A percentile compares a stretch with the other conserved stretches of the same genome.
Evolutionary conservation across 139 green algal species (phyloP).

Genomic region (Mychonastes homosphaera): DNA sequence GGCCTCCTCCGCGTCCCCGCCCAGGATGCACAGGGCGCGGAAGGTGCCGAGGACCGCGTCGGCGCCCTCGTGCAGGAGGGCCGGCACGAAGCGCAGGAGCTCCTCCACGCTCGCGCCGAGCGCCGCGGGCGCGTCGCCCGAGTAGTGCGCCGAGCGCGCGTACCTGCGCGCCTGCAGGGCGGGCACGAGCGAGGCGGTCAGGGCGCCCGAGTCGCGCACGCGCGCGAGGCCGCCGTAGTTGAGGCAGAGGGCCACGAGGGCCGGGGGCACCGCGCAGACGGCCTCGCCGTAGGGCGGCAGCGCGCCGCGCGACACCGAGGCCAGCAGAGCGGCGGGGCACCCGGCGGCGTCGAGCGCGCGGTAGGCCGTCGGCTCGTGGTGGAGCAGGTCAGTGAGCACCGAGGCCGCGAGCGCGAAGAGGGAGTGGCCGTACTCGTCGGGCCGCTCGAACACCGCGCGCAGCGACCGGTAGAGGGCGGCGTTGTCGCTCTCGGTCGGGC

Average conservation of each 20-base stretch:
- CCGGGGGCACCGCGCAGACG: constrained; percentile 60
- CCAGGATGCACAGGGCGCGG: constrained; percentile 52
- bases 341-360: constrained; percentile 57
- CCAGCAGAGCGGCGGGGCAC: constrained; percentile 69
- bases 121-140: neutral
- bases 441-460: constrained; percentile 52
- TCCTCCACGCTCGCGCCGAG: neutral
- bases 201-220: constrained; percentile 46
- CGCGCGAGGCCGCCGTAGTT: constrained; percentile 58
- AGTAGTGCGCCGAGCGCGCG: constrained; percentile 39
- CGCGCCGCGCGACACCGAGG: constrained; percentile 35
- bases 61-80: constrained; percentile 52
- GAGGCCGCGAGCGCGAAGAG: constrained; percentile 80
- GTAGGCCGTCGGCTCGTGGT: constrained; percentile 86
- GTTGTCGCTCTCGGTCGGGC: constrained; percentile 17
- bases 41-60: constrained; percentile 56
- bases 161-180: constrained; percentile 56
- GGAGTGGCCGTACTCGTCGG: constrained; percentile 67
- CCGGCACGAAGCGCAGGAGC: constrained; percentile 45
- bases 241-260: constrained; percentile 80
- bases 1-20: constrained; percentile 27
- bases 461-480: constrained; percentile 42
- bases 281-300: constrained; percentile 64
- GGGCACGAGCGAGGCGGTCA: too few species aligned
- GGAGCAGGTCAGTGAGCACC: constrained; percentile 79